These are phyloP conservation scores for Biancaea sappan DNA, from an alignment of 306 rosid species.

Conservation along the genomic window DNA sequence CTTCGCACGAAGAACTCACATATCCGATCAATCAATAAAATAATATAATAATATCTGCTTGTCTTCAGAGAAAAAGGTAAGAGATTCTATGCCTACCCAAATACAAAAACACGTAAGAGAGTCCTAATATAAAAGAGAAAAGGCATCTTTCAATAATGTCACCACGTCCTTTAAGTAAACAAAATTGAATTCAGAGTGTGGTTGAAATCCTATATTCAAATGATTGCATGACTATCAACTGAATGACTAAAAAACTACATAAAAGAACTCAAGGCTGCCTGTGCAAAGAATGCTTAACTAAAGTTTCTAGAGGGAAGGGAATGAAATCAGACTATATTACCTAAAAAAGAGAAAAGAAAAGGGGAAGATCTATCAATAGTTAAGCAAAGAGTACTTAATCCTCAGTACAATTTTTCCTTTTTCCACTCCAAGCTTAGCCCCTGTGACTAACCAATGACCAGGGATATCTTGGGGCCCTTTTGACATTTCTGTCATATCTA, in stretches of 20 bases:
- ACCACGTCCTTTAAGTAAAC: constrained; percentile 24
- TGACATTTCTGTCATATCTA: constrained; percentile 91
- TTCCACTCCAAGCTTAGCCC: constrained; percentile 98
- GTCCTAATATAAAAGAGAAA: not conserved
- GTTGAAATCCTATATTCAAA: constrained; percentile 39
- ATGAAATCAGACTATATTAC: constrained; percentile 31
- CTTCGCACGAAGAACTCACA: no score
- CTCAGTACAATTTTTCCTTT: constrained; percentile 88
- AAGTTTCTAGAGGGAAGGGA: constrained; percentile 47
- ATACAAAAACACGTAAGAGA: not conserved
- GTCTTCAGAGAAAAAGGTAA: not conserved
- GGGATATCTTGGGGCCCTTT: constrained; percentile 98
- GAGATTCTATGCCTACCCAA: not conserved
- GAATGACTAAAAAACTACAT: constrained; percentile 55
- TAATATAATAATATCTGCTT: not conserved
- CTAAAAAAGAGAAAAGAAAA: constrained; percentile 36
- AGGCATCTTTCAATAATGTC: constrained; percentile 28
- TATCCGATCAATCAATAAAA: no score
- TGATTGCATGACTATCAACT: constrained; percentile 43
- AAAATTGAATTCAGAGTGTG: constrained; percentile 39
- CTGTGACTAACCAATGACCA: constrained; percentile 98
- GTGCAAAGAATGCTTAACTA: constrained; percentile 91
- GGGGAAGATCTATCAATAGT: constrained; percentile 60
- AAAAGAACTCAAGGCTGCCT: constrained; percentile 56
- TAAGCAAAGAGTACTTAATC: constrained; percentile 84